A percentile compares a stretch with the other conserved stretches of the same genome.
phyloP scores from a whole-genome alignment of 2,329 filamentous ascomycete genomes.

The Fusarium lateritium region DNA sequence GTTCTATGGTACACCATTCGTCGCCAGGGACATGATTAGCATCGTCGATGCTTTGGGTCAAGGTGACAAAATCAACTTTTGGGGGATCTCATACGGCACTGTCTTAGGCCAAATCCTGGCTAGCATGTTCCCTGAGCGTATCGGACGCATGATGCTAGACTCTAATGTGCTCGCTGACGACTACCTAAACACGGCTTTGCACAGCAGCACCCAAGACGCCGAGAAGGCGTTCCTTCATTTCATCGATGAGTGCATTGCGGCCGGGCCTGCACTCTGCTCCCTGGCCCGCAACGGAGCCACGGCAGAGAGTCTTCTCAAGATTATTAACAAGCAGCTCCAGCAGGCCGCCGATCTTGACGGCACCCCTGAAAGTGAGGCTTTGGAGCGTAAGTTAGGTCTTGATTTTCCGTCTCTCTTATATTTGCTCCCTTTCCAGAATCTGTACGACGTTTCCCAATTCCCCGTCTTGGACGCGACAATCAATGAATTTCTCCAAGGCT shows the following conservation, averaged over 20 bases:
- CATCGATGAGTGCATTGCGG: conserved; percentile 6
- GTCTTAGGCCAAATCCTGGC: conserved; percentile 39
- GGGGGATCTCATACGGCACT: conserved; percentile 49
- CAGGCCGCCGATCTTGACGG: neutral
- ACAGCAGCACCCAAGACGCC: neutral
- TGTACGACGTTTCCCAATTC: too few species aligned
- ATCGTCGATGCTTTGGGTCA: conserved; percentile 56
- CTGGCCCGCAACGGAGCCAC: neutral
- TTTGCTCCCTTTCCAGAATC: too few species aligned
- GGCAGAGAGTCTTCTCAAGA: neutral
- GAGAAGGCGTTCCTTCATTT: neutral
- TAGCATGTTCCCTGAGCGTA: conserved; percentile 42
- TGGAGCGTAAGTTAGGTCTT: too few species aligned
- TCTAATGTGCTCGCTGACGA: conserved; percentile 27
- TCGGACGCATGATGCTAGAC: conserved; percentile 41
- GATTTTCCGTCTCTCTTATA: too few species aligned
- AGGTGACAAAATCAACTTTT: conserved; percentile 54
- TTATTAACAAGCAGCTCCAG: neutral
- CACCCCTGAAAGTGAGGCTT: neutral
- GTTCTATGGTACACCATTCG: conserved; percentile 52
- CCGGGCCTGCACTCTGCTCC: neutral
- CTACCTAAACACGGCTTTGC: neutral
- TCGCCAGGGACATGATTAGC: conserved; percentile 57
- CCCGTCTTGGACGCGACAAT: too few species aligned
- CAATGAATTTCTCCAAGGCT: too few species aligned